phyloP scores from a whole-genome alignment of 495 filamentous ascomycete species.

The Aspergillus baeticus region DNA sequence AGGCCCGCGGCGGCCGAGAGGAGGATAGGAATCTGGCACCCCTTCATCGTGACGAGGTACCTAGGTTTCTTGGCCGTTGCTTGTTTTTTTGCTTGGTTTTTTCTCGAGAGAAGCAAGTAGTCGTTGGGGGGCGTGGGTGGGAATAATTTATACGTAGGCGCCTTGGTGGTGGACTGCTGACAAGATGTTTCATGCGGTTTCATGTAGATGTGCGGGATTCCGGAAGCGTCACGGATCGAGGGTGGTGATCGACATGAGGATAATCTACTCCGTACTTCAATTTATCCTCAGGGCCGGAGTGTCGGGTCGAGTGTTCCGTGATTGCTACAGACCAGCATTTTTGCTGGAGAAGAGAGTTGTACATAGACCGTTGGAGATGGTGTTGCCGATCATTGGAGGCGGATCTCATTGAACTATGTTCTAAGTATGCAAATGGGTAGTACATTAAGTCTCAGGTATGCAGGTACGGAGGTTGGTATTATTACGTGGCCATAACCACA shows the following conservation, averaged over 20 bases:
- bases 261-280: no score
- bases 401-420: background rate
- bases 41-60: no score
- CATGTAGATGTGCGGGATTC: conserved; percentile 1
- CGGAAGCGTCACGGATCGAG: background rate
- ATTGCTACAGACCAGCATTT: no score
- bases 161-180: background rate
- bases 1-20: conserved; percentile 11
- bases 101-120: background rate
- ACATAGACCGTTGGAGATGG: no score
- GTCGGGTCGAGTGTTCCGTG: no score
- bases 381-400: background rate
- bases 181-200: conserved; percentile 11
- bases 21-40: no score
- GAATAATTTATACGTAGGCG: background rate
- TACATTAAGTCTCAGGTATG: background rate
- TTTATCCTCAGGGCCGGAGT: no score
- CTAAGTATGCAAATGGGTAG: background rate
- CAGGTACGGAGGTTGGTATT: conserved; percentile 10
- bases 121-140: background rate
- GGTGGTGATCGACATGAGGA: no score
- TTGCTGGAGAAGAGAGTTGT: no score
- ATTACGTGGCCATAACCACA: no score
- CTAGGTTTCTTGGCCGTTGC: conserved; percentile 20
- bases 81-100: background rate